Conservation (phyloP, 352 stramenopile genomes). For the Vaucheria bursata region DNA sequence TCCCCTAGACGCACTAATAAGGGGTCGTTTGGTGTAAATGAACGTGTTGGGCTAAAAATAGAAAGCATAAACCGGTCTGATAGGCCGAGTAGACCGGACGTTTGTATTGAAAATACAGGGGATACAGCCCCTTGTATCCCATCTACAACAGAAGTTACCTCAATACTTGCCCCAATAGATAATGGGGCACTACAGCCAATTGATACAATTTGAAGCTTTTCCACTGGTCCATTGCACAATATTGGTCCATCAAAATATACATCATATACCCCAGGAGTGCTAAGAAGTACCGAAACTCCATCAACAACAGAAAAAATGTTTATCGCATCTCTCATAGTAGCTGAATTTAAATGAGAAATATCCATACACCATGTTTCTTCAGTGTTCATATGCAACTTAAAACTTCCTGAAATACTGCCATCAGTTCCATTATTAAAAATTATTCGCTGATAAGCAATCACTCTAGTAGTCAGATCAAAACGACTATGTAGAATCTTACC, state of each 20-base stretch:
- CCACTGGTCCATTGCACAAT: conserved; percentile 22
- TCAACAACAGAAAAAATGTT: conserved; percentile 75
- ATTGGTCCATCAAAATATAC: conserved; percentile 11
- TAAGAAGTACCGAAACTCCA: conserved; percentile 60
- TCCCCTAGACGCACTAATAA: conserved; percentile 1
- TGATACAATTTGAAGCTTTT: neutral
- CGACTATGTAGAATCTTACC: conserved; percentile 46
- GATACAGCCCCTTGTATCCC: neutral
- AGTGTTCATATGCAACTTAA: neutral
- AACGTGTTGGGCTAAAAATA: neutral
- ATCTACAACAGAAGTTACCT: neutral
- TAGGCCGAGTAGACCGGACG: neutral
- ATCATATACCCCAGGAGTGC: conserved; percentile 7
- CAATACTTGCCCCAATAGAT: neutral
- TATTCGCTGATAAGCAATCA: neutral
- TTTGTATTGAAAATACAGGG: neutral
- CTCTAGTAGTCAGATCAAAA: neutral
- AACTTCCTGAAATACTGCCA: neutral
- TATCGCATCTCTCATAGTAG: conserved; percentile 63
- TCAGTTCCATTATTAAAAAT: neutral
- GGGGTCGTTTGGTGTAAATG: neutral
- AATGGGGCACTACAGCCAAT: neutral
- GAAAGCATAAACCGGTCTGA: neutral
- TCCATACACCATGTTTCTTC: conserved; percentile 52
- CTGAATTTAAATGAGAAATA: conserved; percentile 52